Conservation (phyloP, 2,329 filamentous ascomycete genomes). For the Ilyonectria destructans region DNA sequence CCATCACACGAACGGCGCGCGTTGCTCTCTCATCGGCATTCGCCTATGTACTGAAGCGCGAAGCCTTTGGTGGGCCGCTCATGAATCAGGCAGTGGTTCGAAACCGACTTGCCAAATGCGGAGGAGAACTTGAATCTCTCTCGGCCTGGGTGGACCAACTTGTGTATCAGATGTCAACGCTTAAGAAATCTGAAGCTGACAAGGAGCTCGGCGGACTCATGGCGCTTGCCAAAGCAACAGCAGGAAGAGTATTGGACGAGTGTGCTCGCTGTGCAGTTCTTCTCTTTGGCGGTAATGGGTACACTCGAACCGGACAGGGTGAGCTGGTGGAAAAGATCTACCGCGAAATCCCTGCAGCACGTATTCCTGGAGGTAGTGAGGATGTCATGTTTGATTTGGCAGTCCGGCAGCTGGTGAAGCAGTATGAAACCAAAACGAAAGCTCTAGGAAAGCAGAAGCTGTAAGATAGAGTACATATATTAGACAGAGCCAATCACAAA, state of each 20-base stretch:
- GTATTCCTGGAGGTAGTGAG: slow-evolving; percentile 45
- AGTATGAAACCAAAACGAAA: slow-evolving; percentile 25
- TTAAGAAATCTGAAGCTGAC: slow-evolving; percentile 69
- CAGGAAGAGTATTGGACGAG: slow-evolving; percentile 80
- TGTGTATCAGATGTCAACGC: slow-evolving; percentile 78
- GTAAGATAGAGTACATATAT: neutral
- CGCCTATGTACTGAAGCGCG: slow-evolving; percentile 57
- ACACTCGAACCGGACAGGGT: slow-evolving; percentile 79
- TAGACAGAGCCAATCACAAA: no score
- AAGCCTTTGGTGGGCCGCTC: slow-evolving; percentile 64
- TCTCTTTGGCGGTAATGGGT: slow-evolving; percentile 83
- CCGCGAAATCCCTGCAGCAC: slow-evolving; percentile 25
- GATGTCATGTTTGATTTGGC: slow-evolving; percentile 46
- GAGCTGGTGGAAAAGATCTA: slow-evolving; percentile 73
- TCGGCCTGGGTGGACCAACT: slow-evolving; percentile 83
- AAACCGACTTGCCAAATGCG: slow-evolving; percentile 80
- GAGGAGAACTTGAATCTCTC: slow-evolving; percentile 78
- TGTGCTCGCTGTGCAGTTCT: slow-evolving; percentile 79
- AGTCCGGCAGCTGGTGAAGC: slow-evolving; percentile 41
- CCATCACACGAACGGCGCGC: slow-evolving; percentile 72
- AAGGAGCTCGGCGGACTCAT: slow-evolving; percentile 79
- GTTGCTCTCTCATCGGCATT: slow-evolving; percentile 57
- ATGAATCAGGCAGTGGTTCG: slow-evolving; percentile 85
- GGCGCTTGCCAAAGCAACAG: slow-evolving; percentile 80
- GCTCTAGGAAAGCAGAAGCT: neutral